phyloP scores from a whole-genome alignment of 2,329 filamentous ascomycete species.

The Neopestalotiopsis clavispora region DNA sequence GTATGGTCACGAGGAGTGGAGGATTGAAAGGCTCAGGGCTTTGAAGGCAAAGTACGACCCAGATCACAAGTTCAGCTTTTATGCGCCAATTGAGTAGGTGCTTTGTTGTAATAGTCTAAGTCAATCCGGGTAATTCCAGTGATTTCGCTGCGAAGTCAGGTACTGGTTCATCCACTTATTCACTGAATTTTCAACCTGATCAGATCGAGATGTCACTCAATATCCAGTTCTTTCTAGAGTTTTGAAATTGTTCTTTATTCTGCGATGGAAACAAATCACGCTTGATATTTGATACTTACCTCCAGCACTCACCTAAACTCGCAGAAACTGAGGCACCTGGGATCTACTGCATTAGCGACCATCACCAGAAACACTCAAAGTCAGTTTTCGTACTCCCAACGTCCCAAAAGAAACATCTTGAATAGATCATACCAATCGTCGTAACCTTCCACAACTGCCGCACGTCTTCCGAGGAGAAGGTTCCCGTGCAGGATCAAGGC shows the following conservation, averaged over 20 bases:
- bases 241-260: not conserved
- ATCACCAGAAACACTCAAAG: not conserved
- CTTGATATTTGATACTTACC: not conserved
- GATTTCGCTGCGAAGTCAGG: no score
- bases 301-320: not conserved
- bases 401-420: no score
- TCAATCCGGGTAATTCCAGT: no score
- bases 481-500: no score
- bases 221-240: not conserved
- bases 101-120: not conserved
- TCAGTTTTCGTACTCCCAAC: not conserved
- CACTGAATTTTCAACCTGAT: no score
- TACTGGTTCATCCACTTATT: no score
- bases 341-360: not conserved
- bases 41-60: slow-evolving; percentile 19
- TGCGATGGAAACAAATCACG: not conserved
- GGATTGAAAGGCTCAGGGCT: slow-evolving; percentile 4
- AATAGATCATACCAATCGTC: no score
- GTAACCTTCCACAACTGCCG: no score
- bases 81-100: slow-evolving; percentile 10
- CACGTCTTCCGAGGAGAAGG: no score
- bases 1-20: slow-evolving; percentile 20
- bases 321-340: not conserved
- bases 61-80: slow-evolving; percentile 17
- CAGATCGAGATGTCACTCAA: no score